phyloP scores from a whole-genome alignment of 345 rosid species.

The Arabis hirsuta region DNA sequence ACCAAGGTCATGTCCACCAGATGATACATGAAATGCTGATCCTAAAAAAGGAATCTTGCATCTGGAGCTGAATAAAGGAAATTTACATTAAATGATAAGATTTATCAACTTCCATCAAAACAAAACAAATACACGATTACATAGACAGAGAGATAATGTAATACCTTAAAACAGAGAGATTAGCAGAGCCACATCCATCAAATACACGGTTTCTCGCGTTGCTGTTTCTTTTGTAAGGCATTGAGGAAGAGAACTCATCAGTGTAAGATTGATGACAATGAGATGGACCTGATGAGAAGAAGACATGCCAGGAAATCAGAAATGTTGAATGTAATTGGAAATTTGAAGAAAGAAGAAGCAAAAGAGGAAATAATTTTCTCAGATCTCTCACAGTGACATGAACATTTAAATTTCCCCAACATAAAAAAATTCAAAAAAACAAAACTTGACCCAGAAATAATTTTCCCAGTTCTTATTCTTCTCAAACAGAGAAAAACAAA shows the following conservation, averaged over 20 bases:
- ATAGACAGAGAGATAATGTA: too few species aligned
- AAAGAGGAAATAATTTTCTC: not conserved
- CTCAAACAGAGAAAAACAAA: not conserved
- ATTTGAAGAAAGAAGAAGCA: not conserved
- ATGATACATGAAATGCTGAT: constrained; percentile 59
- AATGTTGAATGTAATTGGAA: constrained; percentile 12
- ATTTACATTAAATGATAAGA: not conserved
- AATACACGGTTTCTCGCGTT: constrained; percentile 53
- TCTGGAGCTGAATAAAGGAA: constrained; percentile 48
- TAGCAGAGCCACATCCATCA: constrained; percentile 56
- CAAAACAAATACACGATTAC: too few species aligned
- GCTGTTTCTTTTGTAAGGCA: constrained; percentile 55
- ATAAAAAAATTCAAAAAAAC: not conserved
- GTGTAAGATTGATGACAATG: constrained; percentile 60
- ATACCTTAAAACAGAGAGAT: constrained; percentile 59
- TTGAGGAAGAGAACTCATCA: constrained; percentile 62
- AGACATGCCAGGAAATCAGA: constrained; percentile 23
- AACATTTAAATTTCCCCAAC: not conserved
- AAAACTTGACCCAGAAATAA: constrained; percentile 4
- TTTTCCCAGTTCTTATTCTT: not conserved
- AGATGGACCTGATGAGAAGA: constrained; percentile 58
- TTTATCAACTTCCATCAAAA: not conserved
- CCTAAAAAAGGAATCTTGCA: constrained; percentile 59
- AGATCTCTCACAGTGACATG: constrained; percentile 27
- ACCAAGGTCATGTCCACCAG: constrained; percentile 60